Percentiles rank a stretch among this genome's conserved stretches.
Evolutionary conservation across 1,139 yeast genomes (phyloP).

Genomic region (Hemisphaericaspora lyxosophila): DNA sequence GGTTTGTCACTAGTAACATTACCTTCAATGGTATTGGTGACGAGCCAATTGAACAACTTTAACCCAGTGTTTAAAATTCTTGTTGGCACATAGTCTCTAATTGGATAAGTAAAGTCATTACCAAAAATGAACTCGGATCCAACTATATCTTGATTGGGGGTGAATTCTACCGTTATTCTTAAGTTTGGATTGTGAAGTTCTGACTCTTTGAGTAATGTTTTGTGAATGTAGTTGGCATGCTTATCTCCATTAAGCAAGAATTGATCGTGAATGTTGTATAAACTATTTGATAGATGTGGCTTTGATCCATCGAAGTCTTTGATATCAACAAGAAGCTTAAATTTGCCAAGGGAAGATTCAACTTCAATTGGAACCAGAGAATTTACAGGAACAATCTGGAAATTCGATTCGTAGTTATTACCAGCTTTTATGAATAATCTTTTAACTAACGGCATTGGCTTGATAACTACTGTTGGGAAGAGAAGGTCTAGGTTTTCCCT

Average conservation of each 20-base stretch:
- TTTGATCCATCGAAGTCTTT: slow-evolving; percentile 48
- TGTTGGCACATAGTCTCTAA: slow-evolving; percentile 59
- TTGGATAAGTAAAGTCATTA: slow-evolving; percentile 64
- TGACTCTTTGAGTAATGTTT: slow-evolving; percentile 1
- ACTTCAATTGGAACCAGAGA: slow-evolving; percentile 35
- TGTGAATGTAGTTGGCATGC: neutral
- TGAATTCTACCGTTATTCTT: slow-evolving; percentile 36
- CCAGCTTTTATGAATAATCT: slow-evolving; percentile 39
- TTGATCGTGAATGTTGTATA: slow-evolving; percentile 33
- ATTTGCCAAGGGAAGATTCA: slow-evolving; percentile 38
- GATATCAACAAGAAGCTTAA: slow-evolving; percentile 40
- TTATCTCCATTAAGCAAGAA: slow-evolving; percentile 28
- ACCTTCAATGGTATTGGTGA: slow-evolving; percentile 65
- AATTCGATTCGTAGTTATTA: slow-evolving; percentile 24
- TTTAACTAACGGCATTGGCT: slow-evolving; percentile 24
- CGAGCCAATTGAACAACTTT: slow-evolving; percentile 56
- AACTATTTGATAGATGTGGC: slow-evolving; percentile 36
- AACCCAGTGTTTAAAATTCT: slow-evolving; percentile 44
- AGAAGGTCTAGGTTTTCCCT: too few species aligned
- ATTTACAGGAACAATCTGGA: slow-evolving; percentile 46
- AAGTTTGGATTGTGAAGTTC: slow-evolving; percentile 26
- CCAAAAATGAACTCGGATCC: slow-evolving; percentile 64
- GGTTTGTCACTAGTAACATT: slow-evolving; percentile 63
- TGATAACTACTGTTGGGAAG: neutral
- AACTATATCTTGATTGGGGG: slow-evolving; percentile 39